Percentiles rank a stretch among this genome's conserved stretches.
phyloP scores from a whole-genome alignment of 2,329 filamentous ascomycete genomes.

The Penicillium sp. region DNA sequence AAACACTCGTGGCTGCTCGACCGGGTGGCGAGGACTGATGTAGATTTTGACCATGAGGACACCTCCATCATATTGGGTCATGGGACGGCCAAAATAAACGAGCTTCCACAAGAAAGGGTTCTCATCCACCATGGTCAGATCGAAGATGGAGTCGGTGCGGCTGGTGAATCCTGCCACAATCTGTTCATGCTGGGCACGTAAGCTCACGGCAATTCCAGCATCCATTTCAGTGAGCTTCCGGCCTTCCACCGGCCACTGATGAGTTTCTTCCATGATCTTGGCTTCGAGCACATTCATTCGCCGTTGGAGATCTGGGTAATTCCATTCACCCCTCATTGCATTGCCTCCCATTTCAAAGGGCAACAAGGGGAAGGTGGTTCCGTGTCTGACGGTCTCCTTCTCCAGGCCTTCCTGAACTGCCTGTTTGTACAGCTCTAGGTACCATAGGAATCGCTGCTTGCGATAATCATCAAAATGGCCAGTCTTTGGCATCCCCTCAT shows the following conservation, averaged over 20 bases:
- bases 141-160: conserved; percentile 64
- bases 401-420: conserved; percentile 59
- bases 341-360: conserved; percentile 78
- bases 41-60: conserved; percentile 75
- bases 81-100: conserved; percentile 84
- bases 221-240: conserved; percentile 59
- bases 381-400: conserved; percentile 57
- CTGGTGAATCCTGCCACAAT: conserved; percentile 69
- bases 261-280: conserved; percentile 66
- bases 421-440: conserved; percentile 79
- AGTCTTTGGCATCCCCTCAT: conserved; percentile 50
- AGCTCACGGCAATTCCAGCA: conserved; percentile 70
- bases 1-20: conserved; percentile 77
- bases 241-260: conserved; percentile 68
- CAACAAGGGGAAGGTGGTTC: conserved; percentile 68
- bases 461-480: conserved; percentile 78
- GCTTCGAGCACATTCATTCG: conserved; percentile 66
- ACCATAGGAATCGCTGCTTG: conserved; percentile 93
- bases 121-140: conserved; percentile 68
- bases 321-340: conserved; percentile 78
- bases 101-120: conserved; percentile 89
- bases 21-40: conserved; percentile 80
- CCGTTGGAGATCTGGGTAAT: conserved; percentile 68
- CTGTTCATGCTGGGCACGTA: conserved; percentile 81
- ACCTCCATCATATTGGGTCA: conserved; percentile 89